Base-by-base conservation (phyloP, 2,329 filamentous ascomycete genomes). In the Aspergillus proliferans region DNA sequence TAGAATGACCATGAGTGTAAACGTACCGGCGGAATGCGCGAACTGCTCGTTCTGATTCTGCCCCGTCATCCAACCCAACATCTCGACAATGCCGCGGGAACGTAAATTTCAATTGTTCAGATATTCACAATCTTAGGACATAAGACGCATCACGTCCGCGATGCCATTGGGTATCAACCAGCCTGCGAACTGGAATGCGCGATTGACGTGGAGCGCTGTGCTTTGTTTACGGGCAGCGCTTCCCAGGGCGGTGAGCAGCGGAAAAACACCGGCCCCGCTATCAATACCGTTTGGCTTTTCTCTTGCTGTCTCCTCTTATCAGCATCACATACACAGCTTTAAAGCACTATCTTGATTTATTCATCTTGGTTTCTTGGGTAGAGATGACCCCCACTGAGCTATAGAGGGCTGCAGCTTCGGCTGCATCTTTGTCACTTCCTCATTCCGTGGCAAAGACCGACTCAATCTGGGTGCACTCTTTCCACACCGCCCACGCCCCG, bases 321-420 rank as follows among this genome's bases (percentile, higher is more conserved):
- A 19, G 15, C 38, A 19, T 40, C 38, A 12, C 12, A 12, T 14
- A 26, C 19, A 21, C 41, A 30, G 14, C 41, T n/a, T 58, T 59
- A 30, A 10, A 30, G 26, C 51, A 45, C 46, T 52, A 49, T 57
- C 38, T 19, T 22, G 4, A 9, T 52, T 26, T 19, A 55, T 51
- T 47, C 53, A 54, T 51, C 49, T 52, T 43, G 39, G 18, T 8
- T 6, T 40, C 7, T 19, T 21, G 38, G 18, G 30, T 48, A 40
- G 57, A 50, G 38, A 69, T 70, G 67, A 60, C 45, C 55, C 41
- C 47, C 47, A 43, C 47, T 44, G 60, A 63, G 54, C 54, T 60
- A 55, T 69, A 69, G 66, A 68, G 65, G 65, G 64, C 63, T 70
- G 67, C 67, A 69, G 67, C 67, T 70, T 67, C 66, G 67, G 67